phyloP scores from a whole-genome alignment of 768 basidiomycete species.

The Termitomyces sp. region DNA sequence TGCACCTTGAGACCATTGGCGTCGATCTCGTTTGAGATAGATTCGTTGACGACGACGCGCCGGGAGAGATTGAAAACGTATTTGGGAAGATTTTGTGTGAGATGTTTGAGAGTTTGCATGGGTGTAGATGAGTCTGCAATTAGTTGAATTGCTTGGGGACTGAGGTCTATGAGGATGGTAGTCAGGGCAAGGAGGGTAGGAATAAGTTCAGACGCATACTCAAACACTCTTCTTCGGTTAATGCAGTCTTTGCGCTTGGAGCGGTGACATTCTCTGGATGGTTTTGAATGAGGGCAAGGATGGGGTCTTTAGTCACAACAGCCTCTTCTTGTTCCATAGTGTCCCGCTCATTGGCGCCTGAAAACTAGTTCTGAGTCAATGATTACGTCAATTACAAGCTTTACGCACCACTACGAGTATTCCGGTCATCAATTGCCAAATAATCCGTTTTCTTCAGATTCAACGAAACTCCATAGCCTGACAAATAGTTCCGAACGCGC shows the following conservation, averaged over 20 bases:
- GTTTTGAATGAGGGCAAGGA: slow-evolving; percentile 32
- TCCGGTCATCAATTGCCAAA: slow-evolving; percentile 85
- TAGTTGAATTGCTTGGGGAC: slow-evolving; percentile 69
- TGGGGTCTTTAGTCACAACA: slow-evolving; percentile 24
- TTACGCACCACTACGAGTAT: slow-evolving; percentile 22
- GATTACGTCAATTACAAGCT: not conserved
- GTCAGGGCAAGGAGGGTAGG: slow-evolving; percentile 1
- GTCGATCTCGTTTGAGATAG: slow-evolving; percentile 49
- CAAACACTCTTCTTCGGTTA: slow-evolving; percentile 47
- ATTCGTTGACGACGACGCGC: slow-evolving; percentile 48
- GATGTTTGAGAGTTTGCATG: slow-evolving; percentile 51
- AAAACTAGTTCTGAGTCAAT: not conserved
- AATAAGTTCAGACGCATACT: slow-evolving; percentile 25
- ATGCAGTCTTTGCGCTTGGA: slow-evolving; percentile 35
- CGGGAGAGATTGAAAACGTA: slow-evolving; percentile 74
- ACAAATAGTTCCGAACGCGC: slow-evolving; percentile 42
- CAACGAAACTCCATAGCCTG: slow-evolving; percentile 88
- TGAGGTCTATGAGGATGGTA: slow-evolving; percentile 44
- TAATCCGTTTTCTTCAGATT: slow-evolving; percentile 98
- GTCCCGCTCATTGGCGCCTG: slow-evolving; percentile 5
- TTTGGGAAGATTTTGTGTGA: slow-evolving; percentile 87
- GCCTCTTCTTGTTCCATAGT: slow-evolving; percentile 18
- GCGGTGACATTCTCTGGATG: slow-evolving; percentile 33
- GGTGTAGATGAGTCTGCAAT: slow-evolving; percentile 54
- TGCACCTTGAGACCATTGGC: slow-evolving; percentile 50